A percentile compares a stretch with the other conserved stretches of the same genome.
phyloP scores from a whole-genome alignment of 2,329 filamentous ascomycete species.

The Trichophyton benhamiae region DNA sequence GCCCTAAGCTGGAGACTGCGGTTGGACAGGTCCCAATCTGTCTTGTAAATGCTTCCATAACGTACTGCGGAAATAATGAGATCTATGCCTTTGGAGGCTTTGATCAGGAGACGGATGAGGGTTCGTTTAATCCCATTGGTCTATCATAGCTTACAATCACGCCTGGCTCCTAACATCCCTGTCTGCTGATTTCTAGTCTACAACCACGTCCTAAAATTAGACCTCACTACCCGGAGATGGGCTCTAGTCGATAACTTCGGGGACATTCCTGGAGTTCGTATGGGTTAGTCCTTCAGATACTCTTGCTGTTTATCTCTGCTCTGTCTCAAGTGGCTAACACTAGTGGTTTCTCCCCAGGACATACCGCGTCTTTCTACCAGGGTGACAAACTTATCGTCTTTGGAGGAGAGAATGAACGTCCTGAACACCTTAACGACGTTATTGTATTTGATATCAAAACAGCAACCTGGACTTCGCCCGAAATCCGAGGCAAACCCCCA shows the following conservation, averaged over 20 bases:
- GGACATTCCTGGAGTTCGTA: slow-evolving; percentile 89
- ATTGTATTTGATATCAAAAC: slow-evolving; percentile 93
- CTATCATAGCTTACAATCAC: background rate
- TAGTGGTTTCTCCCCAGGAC: slow-evolving; percentile 43
- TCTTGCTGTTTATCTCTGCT: background rate
- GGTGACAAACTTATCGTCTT: slow-evolving; percentile 94
- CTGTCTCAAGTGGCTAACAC: background rate
- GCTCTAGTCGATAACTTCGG: slow-evolving; percentile 96
- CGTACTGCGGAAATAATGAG: slow-evolving; percentile 94
- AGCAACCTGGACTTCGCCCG: slow-evolving; percentile 87
- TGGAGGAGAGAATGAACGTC: slow-evolving; percentile 94
- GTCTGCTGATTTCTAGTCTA: slow-evolving; percentile 48
- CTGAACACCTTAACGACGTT: slow-evolving; percentile 87
- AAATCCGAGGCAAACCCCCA: slow-evolving; percentile 70
- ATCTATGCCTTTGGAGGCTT: slow-evolving; percentile 98
- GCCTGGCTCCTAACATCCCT: slow-evolving; percentile 6
- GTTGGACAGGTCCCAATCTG: slow-evolving; percentile 77
- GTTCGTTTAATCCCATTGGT: slow-evolving; percentile 22
- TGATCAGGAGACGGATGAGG: slow-evolving; percentile 96
- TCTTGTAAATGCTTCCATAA: slow-evolving; percentile 94
- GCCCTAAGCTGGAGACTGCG: slow-evolving; percentile 69
- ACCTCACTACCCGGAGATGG: slow-evolving; percentile 83
- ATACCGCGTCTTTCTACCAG: slow-evolving; percentile 88
- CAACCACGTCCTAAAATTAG: slow-evolving; percentile 85
- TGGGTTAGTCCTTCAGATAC: slow-evolving; percentile 51